phyloP scores from a whole-genome alignment of 495 filamentous ascomycete species.

The Penicillium maclennaniae region DNA sequence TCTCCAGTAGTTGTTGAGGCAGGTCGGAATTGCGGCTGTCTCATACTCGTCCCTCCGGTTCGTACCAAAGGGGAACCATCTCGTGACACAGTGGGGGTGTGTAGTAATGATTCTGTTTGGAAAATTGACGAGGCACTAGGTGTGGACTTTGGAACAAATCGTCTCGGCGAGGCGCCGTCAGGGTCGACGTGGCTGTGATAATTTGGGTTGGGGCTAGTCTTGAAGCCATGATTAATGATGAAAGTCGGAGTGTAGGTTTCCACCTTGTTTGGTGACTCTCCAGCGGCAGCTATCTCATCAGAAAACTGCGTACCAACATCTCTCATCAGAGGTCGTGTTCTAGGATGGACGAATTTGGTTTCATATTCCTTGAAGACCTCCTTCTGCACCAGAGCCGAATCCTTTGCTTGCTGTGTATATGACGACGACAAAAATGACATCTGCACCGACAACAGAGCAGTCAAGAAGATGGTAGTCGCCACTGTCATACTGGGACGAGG shows the following conservation, averaged over 20 bases:
- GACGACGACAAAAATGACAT: constrained; percentile 63
- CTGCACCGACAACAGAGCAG: constrained; percentile 70
- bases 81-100: constrained; percentile 43
- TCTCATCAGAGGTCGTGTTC: constrained; percentile 73
- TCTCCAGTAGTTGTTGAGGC: constrained; percentile 47
- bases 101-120: constrained; percentile 26
- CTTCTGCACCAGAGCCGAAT: constrained; percentile 76
- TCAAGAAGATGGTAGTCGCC: constrained; percentile 70
- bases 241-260: constrained; percentile 73
- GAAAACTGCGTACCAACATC: constrained; percentile 79
- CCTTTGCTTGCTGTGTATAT: constrained; percentile 82
- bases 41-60: constrained; percentile 44
- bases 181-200: constrained; percentile 77
- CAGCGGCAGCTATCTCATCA: constrained; percentile 34
- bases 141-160: constrained; percentile 23
- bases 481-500: constrained; percentile 80
- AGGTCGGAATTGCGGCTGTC: constrained; percentile 55
- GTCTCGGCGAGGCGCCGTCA: constrained; percentile 47
- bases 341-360: constrained; percentile 88
- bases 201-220: constrained; percentile 82
- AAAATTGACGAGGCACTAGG: constrained; percentile 25
- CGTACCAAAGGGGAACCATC: constrained; percentile 52
- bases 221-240: constrained; percentile 75
- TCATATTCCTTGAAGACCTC: constrained; percentile 96
- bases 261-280: constrained; percentile 53